Evolutionary conservation across 208 protist species (phyloP).

Genomic region (Kentomonas sorsogonicus): DNA sequence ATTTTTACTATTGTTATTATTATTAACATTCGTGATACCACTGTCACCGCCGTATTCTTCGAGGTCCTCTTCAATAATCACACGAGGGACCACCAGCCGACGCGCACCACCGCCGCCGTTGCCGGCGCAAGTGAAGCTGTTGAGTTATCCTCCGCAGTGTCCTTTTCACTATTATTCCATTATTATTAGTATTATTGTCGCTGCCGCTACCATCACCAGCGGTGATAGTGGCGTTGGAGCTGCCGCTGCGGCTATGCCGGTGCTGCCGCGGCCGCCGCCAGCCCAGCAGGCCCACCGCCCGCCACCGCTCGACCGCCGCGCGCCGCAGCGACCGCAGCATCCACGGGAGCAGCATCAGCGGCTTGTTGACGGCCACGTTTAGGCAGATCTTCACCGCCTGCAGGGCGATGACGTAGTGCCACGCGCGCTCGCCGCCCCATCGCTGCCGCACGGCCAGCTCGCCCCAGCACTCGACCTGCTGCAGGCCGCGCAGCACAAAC

Average conservation of each 20-base stretch:
- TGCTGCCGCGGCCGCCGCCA: conserved; percentile 21
- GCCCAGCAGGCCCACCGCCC: conserved; percentile 18
- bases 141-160: too few relatives aligned
- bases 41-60: too few relatives aligned
- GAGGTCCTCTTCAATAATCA: background rate
- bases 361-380: conserved; percentile 49
- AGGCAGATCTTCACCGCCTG: conserved; percentile 61
- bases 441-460: conserved; percentile 58
- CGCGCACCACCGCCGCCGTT: too few relatives aligned
- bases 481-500: conserved; percentile 25
- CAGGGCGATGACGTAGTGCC: conserved; percentile 54
- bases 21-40: too few relatives aligned
- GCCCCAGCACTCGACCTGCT: conserved; percentile 54
- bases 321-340: conserved; percentile 43
- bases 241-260: background rate
- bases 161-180: too few relatives aligned
- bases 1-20: background rate
- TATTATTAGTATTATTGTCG: too few relatives aligned
- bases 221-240: background rate
- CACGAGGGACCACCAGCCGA: background rate
- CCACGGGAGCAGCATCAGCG: conserved; percentile 67
- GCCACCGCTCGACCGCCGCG: conserved; percentile 5
- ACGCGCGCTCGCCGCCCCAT: conserved; percentile 36
- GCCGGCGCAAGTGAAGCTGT: too few relatives aligned
- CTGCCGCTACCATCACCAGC: too few relatives aligned